Evolutionary conservation across 2,329 filamentous ascomycete genomes (phyloP), one percentile per base, ranked within the genome.

Genomic region (Fusarium napiforme): DNA sequence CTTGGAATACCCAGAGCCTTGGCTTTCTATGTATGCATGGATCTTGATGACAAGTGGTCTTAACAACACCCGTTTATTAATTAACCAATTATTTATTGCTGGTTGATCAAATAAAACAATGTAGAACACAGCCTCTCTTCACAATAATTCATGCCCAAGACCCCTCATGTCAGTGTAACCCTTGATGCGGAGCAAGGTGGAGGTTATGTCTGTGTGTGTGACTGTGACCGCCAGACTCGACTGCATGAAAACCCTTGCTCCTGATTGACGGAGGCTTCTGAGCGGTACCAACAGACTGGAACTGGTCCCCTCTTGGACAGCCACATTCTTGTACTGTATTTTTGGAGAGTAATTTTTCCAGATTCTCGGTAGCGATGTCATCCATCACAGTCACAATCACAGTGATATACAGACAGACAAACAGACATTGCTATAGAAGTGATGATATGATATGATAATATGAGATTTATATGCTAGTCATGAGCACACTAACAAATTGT

Each of bases 201-300:
- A 57, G 28, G 21, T 9, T 32, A 6, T 16, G 34, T 8, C 7
- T 36, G 30, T 36, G 36, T 23, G 39, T 28, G 34, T 9, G 32
- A 40, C 53, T 60, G 60, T 63, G 60, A 63, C 55, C 60, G 55
- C 58, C 37, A 67, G 28, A 52, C 26, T 16, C 36, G 26, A 45
- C 11, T 47, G 58, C 58, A 47, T 64, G 21, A 52, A 39, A 40
- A 67, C 30, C 64, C 64, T 67, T 62, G 61, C 18, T n/a, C 30
- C n/a, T 43, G 32, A 32, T 37, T 50, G 56, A 50, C 21, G 37
- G 61, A 23, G 37, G 23, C n/a, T 43, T 50, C 40, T 30, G 57
- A 47, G 39, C 28, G 32, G 56, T 69, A 64, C 67, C 67, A 69
- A 65, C 65, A 53, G 50, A 10, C 46, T 69, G 67, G 67, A 45